Evolutionary conservation across 2,329 filamentous ascomycete species (phyloP).

Genomic region (Fusarium fracticaudum): DNA sequence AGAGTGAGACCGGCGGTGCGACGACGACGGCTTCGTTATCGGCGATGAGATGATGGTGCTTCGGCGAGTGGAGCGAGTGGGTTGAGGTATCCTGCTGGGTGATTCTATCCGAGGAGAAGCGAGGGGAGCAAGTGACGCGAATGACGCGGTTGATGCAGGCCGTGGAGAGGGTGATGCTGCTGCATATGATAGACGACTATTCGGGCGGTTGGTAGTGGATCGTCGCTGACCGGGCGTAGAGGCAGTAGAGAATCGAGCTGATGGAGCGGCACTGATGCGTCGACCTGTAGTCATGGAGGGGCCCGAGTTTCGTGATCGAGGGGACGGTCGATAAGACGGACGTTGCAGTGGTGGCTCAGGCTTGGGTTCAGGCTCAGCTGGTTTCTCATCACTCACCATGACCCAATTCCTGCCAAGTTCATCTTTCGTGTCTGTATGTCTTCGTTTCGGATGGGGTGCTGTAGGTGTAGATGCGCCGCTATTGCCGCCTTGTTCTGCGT

Average conservation of each 20-base stretch:
- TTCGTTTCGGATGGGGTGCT: slow-evolving; percentile 60
- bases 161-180: slow-evolving; percentile 32
- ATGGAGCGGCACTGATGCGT: slow-evolving; percentile 55
- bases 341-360: slow-evolving; percentile 42
- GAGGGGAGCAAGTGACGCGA: slow-evolving; percentile 48
- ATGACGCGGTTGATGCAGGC: slow-evolving; percentile 46
- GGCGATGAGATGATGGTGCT: slow-evolving; percentile 33
- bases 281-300: slow-evolving; percentile 50
- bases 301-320: slow-evolving; percentile 47
- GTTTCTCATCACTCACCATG: slow-evolving; percentile 62
- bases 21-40: slow-evolving; percentile 11
- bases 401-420: slow-evolving; percentile 77
- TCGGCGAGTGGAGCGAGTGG: slow-evolving; percentile 15
- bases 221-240: slow-evolving; percentile 39
- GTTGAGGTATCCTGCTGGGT: slow-evolving; percentile 56
- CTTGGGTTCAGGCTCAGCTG: slow-evolving; percentile 29
- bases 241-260: slow-evolving; percentile 46
- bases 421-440: slow-evolving; percentile 63
- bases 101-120: slow-evolving; percentile 47
- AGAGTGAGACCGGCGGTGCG: slow-evolving; percentile 58
- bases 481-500: slow-evolving; percentile 43
- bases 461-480: slow-evolving; percentile 55
- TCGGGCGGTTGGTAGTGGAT: slow-evolving; percentile 42
- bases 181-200: slow-evolving; percentile 56
- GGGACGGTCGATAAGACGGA: slow-evolving; percentile 35